These are phyloP conservation scores for Aspergillus sp. DNA, from an alignment of 2,329 filamentous ascomycete genomes.

Conservation along the genomic window DNA sequence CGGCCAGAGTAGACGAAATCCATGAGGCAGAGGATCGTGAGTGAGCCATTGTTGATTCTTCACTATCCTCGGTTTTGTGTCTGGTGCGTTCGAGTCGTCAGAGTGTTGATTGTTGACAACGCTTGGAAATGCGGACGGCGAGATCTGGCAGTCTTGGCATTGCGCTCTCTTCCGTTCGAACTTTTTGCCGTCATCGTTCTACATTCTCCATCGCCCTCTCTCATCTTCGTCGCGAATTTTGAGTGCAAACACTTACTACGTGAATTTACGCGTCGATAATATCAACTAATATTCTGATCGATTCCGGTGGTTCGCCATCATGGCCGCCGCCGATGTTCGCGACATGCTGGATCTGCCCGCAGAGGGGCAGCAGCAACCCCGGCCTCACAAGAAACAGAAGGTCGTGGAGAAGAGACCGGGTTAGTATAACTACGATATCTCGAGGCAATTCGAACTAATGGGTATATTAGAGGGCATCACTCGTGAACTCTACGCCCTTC, in stretches of 20 bases:
- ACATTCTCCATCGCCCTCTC: not conserved
- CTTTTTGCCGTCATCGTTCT: not conserved
- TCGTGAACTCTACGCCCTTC: slow-evolving; percentile 45
- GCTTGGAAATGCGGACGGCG: slow-evolving; percentile 5
- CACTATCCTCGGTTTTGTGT: not conserved
- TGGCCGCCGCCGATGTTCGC: slow-evolving; percentile 74
- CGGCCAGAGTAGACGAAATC: slow-evolving; percentile 46
- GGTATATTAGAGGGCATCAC: slow-evolving; percentile 40
- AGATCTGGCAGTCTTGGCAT: slow-evolving; percentile 24
- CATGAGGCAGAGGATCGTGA: slow-evolving; percentile 31
- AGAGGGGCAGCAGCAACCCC: slow-evolving; percentile 45
- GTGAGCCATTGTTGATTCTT: slow-evolving; percentile 24
- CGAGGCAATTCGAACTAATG: not conserved
- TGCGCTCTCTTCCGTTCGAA: not conserved
- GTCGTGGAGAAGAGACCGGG: slow-evolving; percentile 52
- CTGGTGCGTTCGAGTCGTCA: not conserved
- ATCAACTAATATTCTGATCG: not conserved
- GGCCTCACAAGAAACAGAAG: slow-evolving; percentile 70
- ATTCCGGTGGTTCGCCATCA: slow-evolving; percentile 30
- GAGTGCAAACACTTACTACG: too few species aligned
- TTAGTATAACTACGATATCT: slow-evolving; percentile 23
- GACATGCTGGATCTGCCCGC: slow-evolving; percentile 76
- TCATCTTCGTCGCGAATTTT: slow-evolving; percentile 5
- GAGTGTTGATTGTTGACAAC: slow-evolving; percentile 3
- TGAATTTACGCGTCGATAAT: not conserved